These are phyloP conservation scores for Cerrena zonata DNA, from an alignment of 1,284 basidiomycete genomes.

Conservation along the genomic window DNA sequence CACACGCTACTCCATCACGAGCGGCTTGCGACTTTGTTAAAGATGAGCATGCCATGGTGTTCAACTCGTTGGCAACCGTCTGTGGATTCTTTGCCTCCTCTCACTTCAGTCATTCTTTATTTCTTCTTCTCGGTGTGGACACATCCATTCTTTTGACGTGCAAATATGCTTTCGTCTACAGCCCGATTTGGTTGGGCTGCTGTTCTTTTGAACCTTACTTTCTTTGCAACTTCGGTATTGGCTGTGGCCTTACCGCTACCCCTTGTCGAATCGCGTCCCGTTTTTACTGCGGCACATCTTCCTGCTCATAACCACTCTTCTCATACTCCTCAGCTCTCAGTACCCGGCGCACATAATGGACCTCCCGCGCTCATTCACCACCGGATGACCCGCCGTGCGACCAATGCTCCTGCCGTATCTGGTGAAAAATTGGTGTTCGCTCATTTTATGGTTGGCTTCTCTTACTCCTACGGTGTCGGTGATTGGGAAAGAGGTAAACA, in stretches of 20 bases:
- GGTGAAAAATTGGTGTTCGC: conserved; percentile 19
- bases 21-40: not conserved
- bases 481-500: conserved; percentile 33
- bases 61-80: too few species aligned
- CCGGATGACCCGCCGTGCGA: too few species aligned
- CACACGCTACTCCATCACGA: not conserved
- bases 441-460: conserved; percentile 38
- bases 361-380: too few species aligned
- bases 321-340: not conserved
- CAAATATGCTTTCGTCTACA: too few species aligned
- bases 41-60: not conserved
- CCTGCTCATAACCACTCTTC: not conserved
- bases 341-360: not conserved
- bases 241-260: not conserved
- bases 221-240: not conserved
- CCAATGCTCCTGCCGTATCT: not conserved
- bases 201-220: not conserved
- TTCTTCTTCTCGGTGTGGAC: too few species aligned
- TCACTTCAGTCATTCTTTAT: not conserved
- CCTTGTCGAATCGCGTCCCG: not conserved
- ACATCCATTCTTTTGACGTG: too few species aligned
- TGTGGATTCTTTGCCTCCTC: not conserved
- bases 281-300: not conserved
- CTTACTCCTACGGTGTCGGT: conserved; percentile 30
- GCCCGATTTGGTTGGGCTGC: not conserved